Conservation (phyloP, 345 rosid species). For the Hibiscus syriacus region DNA sequence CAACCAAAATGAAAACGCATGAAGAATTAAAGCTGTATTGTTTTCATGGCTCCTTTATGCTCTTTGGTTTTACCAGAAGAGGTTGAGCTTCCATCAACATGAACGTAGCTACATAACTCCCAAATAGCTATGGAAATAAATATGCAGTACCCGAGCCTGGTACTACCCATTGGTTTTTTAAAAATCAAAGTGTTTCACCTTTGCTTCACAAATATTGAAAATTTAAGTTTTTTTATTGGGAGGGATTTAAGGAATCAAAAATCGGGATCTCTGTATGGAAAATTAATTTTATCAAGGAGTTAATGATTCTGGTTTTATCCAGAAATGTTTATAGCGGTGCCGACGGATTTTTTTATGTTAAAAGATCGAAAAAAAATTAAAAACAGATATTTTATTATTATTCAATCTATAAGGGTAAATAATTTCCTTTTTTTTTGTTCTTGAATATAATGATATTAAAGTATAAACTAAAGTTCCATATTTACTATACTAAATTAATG, state of each 20-base stretch:
- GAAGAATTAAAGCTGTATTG: background rate
- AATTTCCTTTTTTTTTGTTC: no score
- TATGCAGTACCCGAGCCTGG: background rate
- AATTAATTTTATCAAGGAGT: background rate
- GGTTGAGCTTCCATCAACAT: background rate
- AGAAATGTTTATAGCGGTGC: background rate
- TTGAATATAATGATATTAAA: no score
- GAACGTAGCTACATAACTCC: background rate
- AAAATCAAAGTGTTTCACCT: background rate
- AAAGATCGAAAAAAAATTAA: no score
- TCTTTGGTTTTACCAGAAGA: background rate
- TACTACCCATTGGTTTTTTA: background rate
- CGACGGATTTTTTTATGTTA: background rate
- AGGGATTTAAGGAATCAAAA: background rate
- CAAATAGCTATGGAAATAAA: background rate
- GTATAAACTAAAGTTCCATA: no score
- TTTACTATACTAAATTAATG: no score
- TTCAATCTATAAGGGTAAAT: no score
- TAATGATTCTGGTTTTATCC: no score
- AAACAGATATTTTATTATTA: no score
- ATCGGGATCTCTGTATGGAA: background rate
- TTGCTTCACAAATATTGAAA: background rate
- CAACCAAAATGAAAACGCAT: background rate
- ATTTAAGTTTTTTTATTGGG: background rate
- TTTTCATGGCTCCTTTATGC: background rate